Percentiles rank a stretch among this genome's conserved stretches.
Evolutionary conservation across 192 early-diverging fungal species (phyloP).

Genomic region (Linnemannia zychae): DNA sequence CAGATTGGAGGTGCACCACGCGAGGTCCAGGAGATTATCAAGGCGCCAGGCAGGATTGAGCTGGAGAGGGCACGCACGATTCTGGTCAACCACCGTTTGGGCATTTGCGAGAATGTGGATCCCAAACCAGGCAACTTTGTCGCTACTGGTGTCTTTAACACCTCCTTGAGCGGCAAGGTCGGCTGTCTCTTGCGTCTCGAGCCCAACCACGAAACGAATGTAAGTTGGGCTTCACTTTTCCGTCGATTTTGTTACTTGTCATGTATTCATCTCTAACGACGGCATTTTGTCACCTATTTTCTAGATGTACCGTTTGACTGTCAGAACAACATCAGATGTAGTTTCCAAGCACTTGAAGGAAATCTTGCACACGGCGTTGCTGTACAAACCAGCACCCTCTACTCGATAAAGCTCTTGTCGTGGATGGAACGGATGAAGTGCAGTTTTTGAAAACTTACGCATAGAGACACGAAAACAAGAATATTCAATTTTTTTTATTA

Average conservation of each 20-base stretch:
- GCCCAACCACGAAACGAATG: slow-evolving; percentile 84
- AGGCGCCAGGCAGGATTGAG: slow-evolving; percentile 68
- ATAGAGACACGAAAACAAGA: not conserved
- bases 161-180: slow-evolving; percentile 82
- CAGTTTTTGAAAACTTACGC: not conserved
- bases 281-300: not conserved
- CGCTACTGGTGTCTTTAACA: slow-evolving; percentile 88
- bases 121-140: slow-evolving; percentile 92
- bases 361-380: slow-evolving; percentile 57
- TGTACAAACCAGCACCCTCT: slow-evolving; percentile 19
- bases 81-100: slow-evolving; percentile 79
- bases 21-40: slow-evolving; percentile 84
- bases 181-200: slow-evolving; percentile 94
- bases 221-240: slow-evolving; percentile 52
- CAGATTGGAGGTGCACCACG: slow-evolving; percentile 92
- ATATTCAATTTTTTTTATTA: not conserved
- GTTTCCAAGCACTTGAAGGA: slow-evolving; percentile 71
- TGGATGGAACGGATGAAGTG: not conserved
- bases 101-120: slow-evolving; percentile 85
- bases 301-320: slow-evolving; percentile 90
- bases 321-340: slow-evolving; percentile 88
- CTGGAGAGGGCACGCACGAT: slow-evolving; percentile 68
- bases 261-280: not conserved
- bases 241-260: slow-evolving; percentile 3
- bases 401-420: not conserved